These are phyloP conservation scores for Pythium volutum DNA, from an alignment of 352 stramenopile species.

Conservation along the genomic window DNA sequence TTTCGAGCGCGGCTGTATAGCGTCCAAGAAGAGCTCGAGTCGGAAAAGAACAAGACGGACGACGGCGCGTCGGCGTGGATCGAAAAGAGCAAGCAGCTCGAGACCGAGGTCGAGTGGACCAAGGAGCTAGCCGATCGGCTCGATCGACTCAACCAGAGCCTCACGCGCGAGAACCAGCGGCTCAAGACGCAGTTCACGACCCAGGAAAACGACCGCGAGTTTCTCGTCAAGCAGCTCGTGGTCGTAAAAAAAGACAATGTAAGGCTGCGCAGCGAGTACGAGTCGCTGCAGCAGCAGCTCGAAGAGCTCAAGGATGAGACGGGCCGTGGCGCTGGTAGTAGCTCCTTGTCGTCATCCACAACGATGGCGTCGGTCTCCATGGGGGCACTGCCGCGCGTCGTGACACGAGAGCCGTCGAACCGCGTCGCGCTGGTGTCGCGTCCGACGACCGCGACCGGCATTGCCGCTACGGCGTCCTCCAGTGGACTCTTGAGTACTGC, in stretches of 20 bases:
- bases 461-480: slow-evolving; percentile 24
- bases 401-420: not conserved
- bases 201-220: slow-evolving; percentile 93
- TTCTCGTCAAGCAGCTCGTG: slow-evolving; percentile 91
- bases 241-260: slow-evolving; percentile 91
- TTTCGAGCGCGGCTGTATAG: slow-evolving; percentile 91
- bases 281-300: slow-evolving; percentile 50
- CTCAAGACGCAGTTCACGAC: slow-evolving; percentile 91
- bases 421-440: slow-evolving; percentile 9
- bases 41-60: slow-evolving; percentile 89
- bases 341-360: not conserved
- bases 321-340: slow-evolving; percentile 14
- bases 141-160: slow-evolving; percentile 88
- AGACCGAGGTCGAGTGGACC: slow-evolving; percentile 88
- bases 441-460: slow-evolving; percentile 27
- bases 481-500: not conserved
- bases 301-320: slow-evolving; percentile 48
- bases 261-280: slow-evolving; percentile 58
- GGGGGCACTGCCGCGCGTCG: slow-evolving; percentile 21
- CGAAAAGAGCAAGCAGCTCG: slow-evolving; percentile 87
- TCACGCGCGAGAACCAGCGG: slow-evolving; percentile 84
- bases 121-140: slow-evolving; percentile 89
- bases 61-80: slow-evolving; percentile 90
- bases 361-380: slow-evolving; percentile 26
- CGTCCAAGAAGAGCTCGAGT: slow-evolving; percentile 91